phyloP scores from a whole-genome alignment of 805 yeast species.

The Sungouiella blattae region DNA sequence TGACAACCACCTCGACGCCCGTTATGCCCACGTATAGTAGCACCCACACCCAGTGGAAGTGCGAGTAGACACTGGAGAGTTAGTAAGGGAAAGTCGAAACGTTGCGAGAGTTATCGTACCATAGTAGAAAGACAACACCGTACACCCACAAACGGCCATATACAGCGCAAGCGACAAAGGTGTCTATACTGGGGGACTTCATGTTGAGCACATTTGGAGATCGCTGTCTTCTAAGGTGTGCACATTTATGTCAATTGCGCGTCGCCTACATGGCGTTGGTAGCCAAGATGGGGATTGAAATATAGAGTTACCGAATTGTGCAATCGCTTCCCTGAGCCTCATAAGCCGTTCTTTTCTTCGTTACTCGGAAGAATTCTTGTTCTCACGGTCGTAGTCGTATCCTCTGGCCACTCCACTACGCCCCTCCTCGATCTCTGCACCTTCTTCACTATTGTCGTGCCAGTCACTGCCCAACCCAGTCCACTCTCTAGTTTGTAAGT shows the following conservation, averaged over 20 bases:
- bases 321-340: too few relatives aligned
- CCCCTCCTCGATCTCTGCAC: conserved; percentile 82
- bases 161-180: conserved; percentile 1
- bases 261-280: too few relatives aligned
- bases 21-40: conserved; percentile 2
- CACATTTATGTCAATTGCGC: too few relatives aligned
- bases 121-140: conserved; percentile 2
- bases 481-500: conserved; percentile 75
- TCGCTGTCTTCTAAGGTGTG: too few relatives aligned
- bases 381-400: conserved; percentile 43
- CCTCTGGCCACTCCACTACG: conserved; percentile 87
- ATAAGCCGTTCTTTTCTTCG: too few relatives aligned
- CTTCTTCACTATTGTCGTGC: conserved; percentile 42
- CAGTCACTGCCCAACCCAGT: conserved; percentile 89
- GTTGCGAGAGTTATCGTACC: conserved; percentile 8
- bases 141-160: background rate
- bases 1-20: conserved; percentile 1
- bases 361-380: too few relatives aligned
- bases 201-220: too few relatives aligned
- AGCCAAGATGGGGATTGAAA: too few relatives aligned
- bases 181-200: conserved; percentile 10
- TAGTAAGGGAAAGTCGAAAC: background rate
- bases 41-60: conserved; percentile 4
- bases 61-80: background rate
- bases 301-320: too few relatives aligned